A percentile compares a stretch with the other conserved stretches of the same genome.
These are phyloP conservation scores for Pseudocercospora fijiensis DNA, from an alignment of 2,329 filamentous ascomycete genomes.

Conservation along the genomic window DNA sequence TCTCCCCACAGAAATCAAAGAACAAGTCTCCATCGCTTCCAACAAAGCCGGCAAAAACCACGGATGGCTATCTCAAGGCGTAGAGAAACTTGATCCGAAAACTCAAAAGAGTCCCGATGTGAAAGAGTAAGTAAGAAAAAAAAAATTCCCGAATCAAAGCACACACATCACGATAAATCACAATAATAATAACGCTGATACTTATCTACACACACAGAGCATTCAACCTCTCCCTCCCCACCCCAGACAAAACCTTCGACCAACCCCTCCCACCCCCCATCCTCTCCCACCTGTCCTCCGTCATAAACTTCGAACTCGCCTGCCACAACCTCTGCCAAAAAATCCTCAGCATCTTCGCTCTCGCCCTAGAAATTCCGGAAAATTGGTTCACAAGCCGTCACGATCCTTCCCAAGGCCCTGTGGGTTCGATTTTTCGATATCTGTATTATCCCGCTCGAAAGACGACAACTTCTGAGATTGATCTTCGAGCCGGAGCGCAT, in stretches of 20 bases:
- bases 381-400: slow-evolving; percentile 65
- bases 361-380: slow-evolving; percentile 64
- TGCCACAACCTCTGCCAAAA: slow-evolving; percentile 72
- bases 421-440: slow-evolving; percentile 52
- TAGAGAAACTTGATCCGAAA: slow-evolving; percentile 81
- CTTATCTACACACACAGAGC: no score
- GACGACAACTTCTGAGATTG: slow-evolving; percentile 43
- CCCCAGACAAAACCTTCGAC: slow-evolving; percentile 60
- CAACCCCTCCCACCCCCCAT: slow-evolving; percentile 74
- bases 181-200: no score
- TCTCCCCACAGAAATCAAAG: slow-evolving; percentile 69
- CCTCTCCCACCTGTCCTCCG: slow-evolving; percentile 56
- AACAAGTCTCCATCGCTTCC: slow-evolving; percentile 69
- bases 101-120: slow-evolving; percentile 72
- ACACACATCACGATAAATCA: slow-evolving; percentile 8
- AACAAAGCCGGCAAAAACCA: slow-evolving; percentile 65
- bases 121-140: slow-evolving; percentile 62
- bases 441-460: slow-evolving; percentile 52
- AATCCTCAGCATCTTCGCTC: slow-evolving; percentile 73
- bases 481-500: slow-evolving; percentile 86
- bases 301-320: slow-evolving; percentile 65
- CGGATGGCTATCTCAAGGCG: slow-evolving; percentile 86
- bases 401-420: slow-evolving; percentile 50
- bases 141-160: not conserved
- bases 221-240: slow-evolving; percentile 87